Evolutionary conservation across 768 basidiomycete genomes (phyloP), one percentile per base, ranked within the genome.

Genomic region (Candolleomyces aberdarensis): DNA sequence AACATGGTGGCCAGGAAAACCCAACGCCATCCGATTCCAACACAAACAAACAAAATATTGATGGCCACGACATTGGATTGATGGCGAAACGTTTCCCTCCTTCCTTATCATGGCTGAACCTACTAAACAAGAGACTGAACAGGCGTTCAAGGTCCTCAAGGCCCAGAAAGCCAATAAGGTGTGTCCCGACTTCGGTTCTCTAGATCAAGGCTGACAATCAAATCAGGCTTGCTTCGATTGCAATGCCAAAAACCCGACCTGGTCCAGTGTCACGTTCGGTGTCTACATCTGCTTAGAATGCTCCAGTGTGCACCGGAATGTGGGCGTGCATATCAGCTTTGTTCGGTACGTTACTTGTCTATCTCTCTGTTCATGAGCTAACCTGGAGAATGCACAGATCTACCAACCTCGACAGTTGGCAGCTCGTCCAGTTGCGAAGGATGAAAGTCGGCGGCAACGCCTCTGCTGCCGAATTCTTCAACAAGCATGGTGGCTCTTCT

Each of bases 201-300:
- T 62, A 52, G 51, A 48, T 11, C 59, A 11, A 29, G 29, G 40
- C 52, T 56, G 26, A 36, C 44, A 17, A 22, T 40, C 20, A 49
- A 51, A 43, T 36, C 57, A 79, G 78, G 70, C 76, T 70, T 98
- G 96, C 76, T 97, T 97, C 68, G 96, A 98, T 73, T 98, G 96
- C 72, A 83, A 85, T 68, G 95, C 96, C 51, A 89, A 94, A 68
- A 97, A 97, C 76, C 96, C 96, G 50, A 97, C 95, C 36, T 98
- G 96, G 97, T 88, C 95, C 3, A 95, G 93, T 63, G 94, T 97
- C 20, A 96, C 94, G 0, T 99, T 91, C 71, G 96, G 94, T 39
- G 88, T 98, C 14, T 98, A 98, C 75, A 95, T 99, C 70, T 99
- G 97, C 71, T 79, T 98, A 36, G 96, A 99, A 61, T 99, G 97